Base-by-base conservation (phyloP, 345 rosid species). In the Gossypium bickii region DNA sequence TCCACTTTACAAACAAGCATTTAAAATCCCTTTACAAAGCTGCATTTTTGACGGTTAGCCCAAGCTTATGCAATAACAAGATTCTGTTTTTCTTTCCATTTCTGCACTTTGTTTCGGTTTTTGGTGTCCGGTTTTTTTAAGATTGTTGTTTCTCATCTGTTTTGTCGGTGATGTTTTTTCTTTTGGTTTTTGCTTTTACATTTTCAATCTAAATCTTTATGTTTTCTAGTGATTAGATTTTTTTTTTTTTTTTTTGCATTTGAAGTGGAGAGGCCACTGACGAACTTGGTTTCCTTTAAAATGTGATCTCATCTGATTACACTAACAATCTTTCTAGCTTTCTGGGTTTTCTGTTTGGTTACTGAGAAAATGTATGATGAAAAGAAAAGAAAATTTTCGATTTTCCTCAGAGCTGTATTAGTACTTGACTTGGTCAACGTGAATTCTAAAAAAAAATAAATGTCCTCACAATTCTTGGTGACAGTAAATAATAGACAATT, bases 1-100 rank as follows among this genome's bases (percentile, higher is more conserved):
- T 3, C 45, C 17, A 43, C 38, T 66, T 16, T 38, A 3, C 24
- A 53, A 25, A 25, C 62, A 7, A 57, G 1, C 15, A 34, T 34
- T 34, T 5, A 34, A 44, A 55, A 7, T 12, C 25, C 2, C 22
- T 29, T 25, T 49, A 43, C 64, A 47, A 66, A 78, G 73, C 84
- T 77, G 75, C 92, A 86, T 85, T 87, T 80, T 49, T 75, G 11
- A 72, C 57, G 86, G 88, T 86, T 77, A 80, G 89, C 64, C 64
- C 22, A 64, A 56, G 74, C 75, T 45, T 43, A 4, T 29, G 16
- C 58, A 20, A 8, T 48, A 64, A 38, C 22, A 2, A 48, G 43
- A 20, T 41, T 52, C 51, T 44, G 73, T 59, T 25, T 70, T 43
- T 20, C 29, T 68, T 67, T 7, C 70, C 63, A 24, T 66, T 63